Percentiles rank a stretch among this genome's conserved stretches.
phyloP scores from a whole-genome alignment of 768 basidiomycete genomes.

The Termitomyces sp. region DNA sequence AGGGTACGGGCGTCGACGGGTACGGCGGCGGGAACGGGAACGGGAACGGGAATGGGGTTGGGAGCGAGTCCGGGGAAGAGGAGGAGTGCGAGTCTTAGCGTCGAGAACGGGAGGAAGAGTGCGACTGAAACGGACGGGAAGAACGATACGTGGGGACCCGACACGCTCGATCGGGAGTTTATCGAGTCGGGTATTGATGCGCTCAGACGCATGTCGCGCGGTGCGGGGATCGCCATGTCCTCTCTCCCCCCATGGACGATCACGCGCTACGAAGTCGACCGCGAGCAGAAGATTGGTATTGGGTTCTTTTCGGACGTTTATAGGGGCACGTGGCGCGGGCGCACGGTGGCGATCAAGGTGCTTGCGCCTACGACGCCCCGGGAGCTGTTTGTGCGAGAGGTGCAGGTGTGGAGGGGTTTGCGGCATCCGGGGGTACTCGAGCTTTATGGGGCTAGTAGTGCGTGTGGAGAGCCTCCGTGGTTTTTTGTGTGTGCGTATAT shows the following conservation, averaged over 20 bases:
- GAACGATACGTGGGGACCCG: conserved; percentile 15
- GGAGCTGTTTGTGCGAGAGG: conserved; percentile 66
- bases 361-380: conserved; percentile 60
- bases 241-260: conserved; percentile 75
- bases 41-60: too few relatives aligned
- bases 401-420: conserved; percentile 70
- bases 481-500: conserved; percentile 79
- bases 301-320: conserved; percentile 82
- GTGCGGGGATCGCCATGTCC: conserved; percentile 8
- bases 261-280: conserved; percentile 75
- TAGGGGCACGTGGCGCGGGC: conserved; percentile 68
- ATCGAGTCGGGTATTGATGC: conserved; percentile 74
- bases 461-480: conserved; percentile 68
- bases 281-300: conserved; percentile 63
- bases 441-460: conserved; percentile 76
- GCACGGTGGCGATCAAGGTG: conserved; percentile 71
- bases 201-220: conserved; percentile 49
- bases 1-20: background rate
- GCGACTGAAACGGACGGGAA: too few relatives aligned
- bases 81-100: too few relatives aligned
- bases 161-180: conserved; percentile 67
- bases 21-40: too few relatives aligned
- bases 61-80: too few relatives aligned
- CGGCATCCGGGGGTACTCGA: conserved; percentile 69
- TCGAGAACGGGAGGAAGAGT: too few relatives aligned